Conservation (phyloP, 768 basidiomycete genomes). For the Fomitopsis serialis region DNA sequence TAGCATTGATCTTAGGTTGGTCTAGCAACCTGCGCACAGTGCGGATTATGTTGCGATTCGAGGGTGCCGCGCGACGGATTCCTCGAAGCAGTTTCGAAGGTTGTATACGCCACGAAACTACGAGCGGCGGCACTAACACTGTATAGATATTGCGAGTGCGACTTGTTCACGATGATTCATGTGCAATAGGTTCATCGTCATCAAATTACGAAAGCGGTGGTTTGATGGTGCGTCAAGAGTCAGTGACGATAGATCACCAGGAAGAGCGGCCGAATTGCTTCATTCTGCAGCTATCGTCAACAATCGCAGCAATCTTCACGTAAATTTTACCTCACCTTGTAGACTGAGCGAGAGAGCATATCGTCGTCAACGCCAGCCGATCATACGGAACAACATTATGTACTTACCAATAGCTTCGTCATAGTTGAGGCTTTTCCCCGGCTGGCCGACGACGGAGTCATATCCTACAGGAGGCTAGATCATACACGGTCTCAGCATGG, state of each 20-base stretch:
- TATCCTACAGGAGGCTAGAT: slow-evolving; percentile 49
- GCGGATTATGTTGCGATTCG: too few species aligned
- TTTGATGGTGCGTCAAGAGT: too few species aligned
- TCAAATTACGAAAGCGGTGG: too few species aligned
- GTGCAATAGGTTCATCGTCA: too few species aligned
- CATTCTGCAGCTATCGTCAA: slow-evolving; percentile 13
- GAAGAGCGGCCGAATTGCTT: slow-evolving; percentile 20
- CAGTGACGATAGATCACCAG: slow-evolving; percentile 12
- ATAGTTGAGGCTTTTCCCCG: slow-evolving; percentile 62
- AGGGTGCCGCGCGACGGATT: too few species aligned
- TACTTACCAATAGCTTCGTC: slow-evolving; percentile 53
- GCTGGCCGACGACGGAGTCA: slow-evolving; percentile 60
- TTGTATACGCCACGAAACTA: too few species aligned
- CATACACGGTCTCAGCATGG: slow-evolving; percentile 44
- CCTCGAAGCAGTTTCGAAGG: too few species aligned
- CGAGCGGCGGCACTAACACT: too few species aligned
- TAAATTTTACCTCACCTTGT: slow-evolving; percentile 8
- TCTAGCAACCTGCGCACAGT: too few species aligned
- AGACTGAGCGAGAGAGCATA: slow-evolving; percentile 9
- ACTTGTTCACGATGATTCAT: too few species aligned
- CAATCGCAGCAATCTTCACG: background rate
- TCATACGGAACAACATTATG: background rate
- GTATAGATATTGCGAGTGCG: too few species aligned
- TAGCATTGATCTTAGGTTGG: too few species aligned
- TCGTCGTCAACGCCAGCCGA: background rate